Evolutionary conservation across 2,329 filamentous ascomycete genomes (phyloP), one percentile per base, ranked within the genome.

Genomic region (Cladophialophora carrionii): DNA sequence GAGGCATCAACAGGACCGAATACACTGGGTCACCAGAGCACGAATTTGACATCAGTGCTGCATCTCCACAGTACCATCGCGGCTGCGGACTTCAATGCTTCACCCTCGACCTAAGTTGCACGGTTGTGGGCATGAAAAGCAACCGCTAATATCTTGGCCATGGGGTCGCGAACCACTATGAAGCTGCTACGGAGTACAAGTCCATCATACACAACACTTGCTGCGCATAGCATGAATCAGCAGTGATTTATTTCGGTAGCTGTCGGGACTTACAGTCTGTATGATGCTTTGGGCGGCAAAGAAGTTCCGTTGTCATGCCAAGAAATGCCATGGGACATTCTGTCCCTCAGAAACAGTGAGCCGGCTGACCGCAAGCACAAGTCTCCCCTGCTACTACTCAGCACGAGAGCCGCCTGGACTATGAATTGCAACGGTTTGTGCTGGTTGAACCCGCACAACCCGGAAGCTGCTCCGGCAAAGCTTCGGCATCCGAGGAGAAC

Each of bases 401-500:
- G 4, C 20, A 17, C 46, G 46, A 51, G 8, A 51, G n/a, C 37
- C 3, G 37, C 17, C 2, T n/a, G 5, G 37, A 14, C 2, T 8
- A n/a, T n/a, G 37, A 41, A 41, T 7, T 5, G 37, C 7, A 10
- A 14, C 17, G 37, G 5, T 17, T 51, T 22, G 48, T 29, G 26
- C 26, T 24, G 20, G 37, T 43, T 4, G 37, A 43, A n/a, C 6
- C 5, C 8, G 17, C 14, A 43, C 6, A n/a, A n/a, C 17, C 5
- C 10, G 17, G 37, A 43, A 7, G 14, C 7, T 43, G 17, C 37
- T 43, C 22, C 48, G 57, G 57, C 31, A 14, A 37, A 60, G 37
- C 32, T n/a, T 53, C 48, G 57, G 57, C 10, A n/a, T 4, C 31
- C 6, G 10, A 29, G 29, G n/a, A 49, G 48, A 52, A 60, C 57